Base-by-base conservation (phyloP, 2,329 filamentous ascomycete genomes). In the Pyrenophora tritici-repentis region DNA sequence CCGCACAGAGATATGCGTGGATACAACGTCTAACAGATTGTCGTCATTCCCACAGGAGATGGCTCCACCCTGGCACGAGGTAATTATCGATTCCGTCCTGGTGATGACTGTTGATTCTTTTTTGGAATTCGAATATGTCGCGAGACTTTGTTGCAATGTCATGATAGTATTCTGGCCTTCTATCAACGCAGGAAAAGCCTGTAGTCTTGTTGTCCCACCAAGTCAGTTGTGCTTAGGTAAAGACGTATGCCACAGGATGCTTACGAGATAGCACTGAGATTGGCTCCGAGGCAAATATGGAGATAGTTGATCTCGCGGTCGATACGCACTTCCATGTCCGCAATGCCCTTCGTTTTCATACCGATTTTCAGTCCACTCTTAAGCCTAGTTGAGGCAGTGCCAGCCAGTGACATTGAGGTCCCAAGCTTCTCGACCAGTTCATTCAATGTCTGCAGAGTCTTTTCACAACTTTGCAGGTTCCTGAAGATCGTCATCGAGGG, bases 401-500 rank as follows among this genome's bases (percentile, higher is more conserved):
- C 18, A 26, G 1, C 26, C 18, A 37, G 35, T 13, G 17, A 29
- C 22, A 32, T n/a, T 12, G 36, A 14, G 10, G 18, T 38, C 20
- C 24, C 32, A 17, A 39, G 40, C 2, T 47, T 48, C 2, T 53
- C 33, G 3, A 56, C 33, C 0, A 47, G 16, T 1, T 26, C 9
- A 2, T 49, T 16, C 3, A 57, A 41, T 1, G 47, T 45, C 17
- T 49, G 32, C 17, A 63, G 37, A 1, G 33, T 48, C n/a, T 31
- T 24, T 17, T 63, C 42, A 17, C 56, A 59, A 31, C 49, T 50
- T 22, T 53, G 42, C 2, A 59, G 47, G 12, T 47, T 48, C 8
- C 44, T 24, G 18, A 48, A 45, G 6, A 60, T 55, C 13, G 47
- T 52, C 46, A 41, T 38, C 12, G 61, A 56, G 4, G 58, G 58